Base-by-base conservation (phyloP, 208 protist genomes). In the Phytomonas francai region DNA sequence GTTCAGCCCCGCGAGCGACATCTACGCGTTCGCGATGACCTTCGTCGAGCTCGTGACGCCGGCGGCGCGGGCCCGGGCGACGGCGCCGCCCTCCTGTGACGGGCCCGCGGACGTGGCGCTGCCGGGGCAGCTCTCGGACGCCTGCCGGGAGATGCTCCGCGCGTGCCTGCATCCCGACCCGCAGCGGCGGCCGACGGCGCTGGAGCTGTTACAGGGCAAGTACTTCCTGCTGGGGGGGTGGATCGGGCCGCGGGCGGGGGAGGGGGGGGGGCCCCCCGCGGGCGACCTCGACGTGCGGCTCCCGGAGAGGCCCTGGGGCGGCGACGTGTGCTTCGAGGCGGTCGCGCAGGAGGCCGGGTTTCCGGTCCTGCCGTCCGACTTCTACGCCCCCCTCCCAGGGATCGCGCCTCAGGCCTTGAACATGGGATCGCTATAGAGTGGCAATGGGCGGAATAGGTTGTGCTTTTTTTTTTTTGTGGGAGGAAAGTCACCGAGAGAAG, bases 11-110 rank as follows among this genome's bases (percentile, higher is more conserved):
- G 87, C 77, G 2, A 90, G 84, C 66, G 87, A 93, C 68, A 81
- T 93, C 39, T 93, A 87, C 68, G 79, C 84, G 29, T 93, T 89
- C 73, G 87, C 87, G 3, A 93, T 93, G 84, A 90, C 83, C 22
- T 93, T 93, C 68, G 73, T 93, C 62, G 84, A 93, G 75, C 77
- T 93, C 12, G 74, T 83, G 32, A 84, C 80, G 16, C 77, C 82
- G 2, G 63, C 72, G 14, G 87, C 75, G 9, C 64, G 19, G 30
- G 59, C n/a, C n/a, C n/a, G n/a, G n/a, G n/a, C n/a, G n/a, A n/a
- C n/a, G n/a, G n/a, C n/a, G n/a, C n/a, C n/a, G n/a, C n/a, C n/a
- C n/a, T n/a, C n/a, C n/a, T n/a, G n/a, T n/a, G n/a, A n/a, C 9
- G 68, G 51, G 11, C 68, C 76, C 2, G 58, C 66, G 22, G 73